phyloP scores from a whole-genome alignment of 805 yeast genomes.

The Blastobotrys muscicola region DNA sequence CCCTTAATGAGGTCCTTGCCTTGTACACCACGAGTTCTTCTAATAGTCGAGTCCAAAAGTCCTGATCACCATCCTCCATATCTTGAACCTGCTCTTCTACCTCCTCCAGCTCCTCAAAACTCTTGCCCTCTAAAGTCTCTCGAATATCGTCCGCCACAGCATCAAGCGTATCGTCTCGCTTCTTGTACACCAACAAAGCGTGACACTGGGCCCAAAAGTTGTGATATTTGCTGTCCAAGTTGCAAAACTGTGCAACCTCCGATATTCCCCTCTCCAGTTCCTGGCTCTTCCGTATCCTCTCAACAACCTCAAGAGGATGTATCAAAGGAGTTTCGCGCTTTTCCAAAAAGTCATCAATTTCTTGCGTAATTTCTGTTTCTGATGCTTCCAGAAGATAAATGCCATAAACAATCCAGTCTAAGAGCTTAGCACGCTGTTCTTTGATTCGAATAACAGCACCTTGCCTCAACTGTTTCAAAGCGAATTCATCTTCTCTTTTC shows the following conservation, averaged over 20 bases:
- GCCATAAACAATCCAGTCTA: conserved; percentile 19
- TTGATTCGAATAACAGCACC: conserved; percentile 24
- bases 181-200: neutral
- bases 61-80: conserved; percentile 16
- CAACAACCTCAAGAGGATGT: neutral
- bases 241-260: neutral
- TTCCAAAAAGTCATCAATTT: neutral
- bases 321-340: neutral
- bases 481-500: conserved; percentile 21
- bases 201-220: neutral
- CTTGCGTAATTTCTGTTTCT: neutral
- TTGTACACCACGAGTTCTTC: conserved; percentile 17
- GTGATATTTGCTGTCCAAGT: neutral
- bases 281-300: neutral
- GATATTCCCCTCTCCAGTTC: neutral
- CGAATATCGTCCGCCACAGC: conserved; percentile 22
- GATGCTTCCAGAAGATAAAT: neutral
- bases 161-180: conserved; percentile 7
- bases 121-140: conserved; percentile 19
- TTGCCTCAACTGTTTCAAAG: conserved; percentile 20
- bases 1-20: conserved; percentile 11
- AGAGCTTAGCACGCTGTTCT: conserved; percentile 19
- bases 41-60: conserved; percentile 23
- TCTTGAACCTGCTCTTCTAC: conserved; percentile 16
- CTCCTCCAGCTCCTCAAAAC: conserved; percentile 17